phyloP scores from a whole-genome alignment of 1,284 basidiomycete genomes.

The Lignosus rhinocerotis region DNA sequence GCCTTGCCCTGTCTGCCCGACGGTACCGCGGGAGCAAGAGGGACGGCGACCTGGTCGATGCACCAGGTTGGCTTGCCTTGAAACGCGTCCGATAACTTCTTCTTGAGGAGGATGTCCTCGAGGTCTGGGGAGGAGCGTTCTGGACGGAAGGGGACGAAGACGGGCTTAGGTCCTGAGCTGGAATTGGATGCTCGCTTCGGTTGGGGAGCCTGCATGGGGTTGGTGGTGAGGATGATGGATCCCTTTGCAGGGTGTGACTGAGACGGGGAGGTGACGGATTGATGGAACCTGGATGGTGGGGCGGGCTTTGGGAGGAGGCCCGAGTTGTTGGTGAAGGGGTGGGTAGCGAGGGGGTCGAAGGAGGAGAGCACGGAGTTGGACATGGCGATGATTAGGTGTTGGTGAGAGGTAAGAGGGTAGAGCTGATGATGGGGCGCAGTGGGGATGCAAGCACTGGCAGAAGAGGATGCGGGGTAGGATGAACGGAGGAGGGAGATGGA shows the following conservation, averaged over 20 bases:
- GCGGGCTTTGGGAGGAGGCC: constrained; percentile 48
- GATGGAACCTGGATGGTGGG: constrained; percentile 48
- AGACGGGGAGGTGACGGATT: constrained; percentile 32
- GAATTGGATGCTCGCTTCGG: constrained; percentile 26
- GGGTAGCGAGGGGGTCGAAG: constrained; percentile 59
- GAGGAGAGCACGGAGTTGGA: constrained; percentile 41
- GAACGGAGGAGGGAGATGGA: background rate
- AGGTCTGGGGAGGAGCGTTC: constrained; percentile 59
- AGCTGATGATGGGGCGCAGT: background rate
- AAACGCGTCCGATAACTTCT: constrained; percentile 36
- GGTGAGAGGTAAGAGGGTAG: background rate
- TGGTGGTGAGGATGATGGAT: constrained; percentile 21
- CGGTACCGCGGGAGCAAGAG: constrained; percentile 15
- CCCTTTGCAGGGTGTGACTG: constrained; percentile 19
- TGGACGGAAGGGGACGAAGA: constrained; percentile 57
- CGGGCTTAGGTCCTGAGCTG: constrained; percentile 34
- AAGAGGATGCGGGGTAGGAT: constrained; percentile 2
- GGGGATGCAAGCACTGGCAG: background rate
- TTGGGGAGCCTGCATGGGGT: constrained; percentile 29
- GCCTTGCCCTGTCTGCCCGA: constrained; percentile 23
- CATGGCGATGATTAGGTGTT: constrained; percentile 27
- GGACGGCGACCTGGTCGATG: constrained; percentile 30
- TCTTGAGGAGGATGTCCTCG: constrained; percentile 53
- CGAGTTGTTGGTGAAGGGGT: constrained; percentile 63
- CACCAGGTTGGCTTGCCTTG: constrained; percentile 36